These are phyloP conservation scores for Calonectria montana DNA, from an alignment of 2,329 filamentous ascomycete genomes.

Conservation along the genomic window DNA sequence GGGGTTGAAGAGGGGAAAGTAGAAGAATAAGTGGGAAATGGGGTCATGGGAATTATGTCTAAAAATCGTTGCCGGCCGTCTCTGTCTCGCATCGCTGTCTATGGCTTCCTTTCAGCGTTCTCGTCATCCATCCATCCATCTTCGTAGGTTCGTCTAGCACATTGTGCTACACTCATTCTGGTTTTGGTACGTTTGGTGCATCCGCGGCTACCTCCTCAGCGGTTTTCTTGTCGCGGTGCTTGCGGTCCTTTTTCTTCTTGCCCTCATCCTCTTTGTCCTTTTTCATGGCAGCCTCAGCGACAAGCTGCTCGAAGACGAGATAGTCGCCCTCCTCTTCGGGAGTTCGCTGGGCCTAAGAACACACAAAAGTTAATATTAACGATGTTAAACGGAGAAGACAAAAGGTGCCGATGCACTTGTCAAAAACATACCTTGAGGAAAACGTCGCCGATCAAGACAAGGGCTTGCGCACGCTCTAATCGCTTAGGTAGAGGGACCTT, in stretches of 20 bases:
- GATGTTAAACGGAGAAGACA: conserved; percentile 18
- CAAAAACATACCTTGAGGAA: conserved; percentile 78
- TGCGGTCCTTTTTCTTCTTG: conserved; percentile 68
- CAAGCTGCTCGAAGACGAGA: conserved; percentile 98
- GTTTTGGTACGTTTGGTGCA: conserved; percentile 37
- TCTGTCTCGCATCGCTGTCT: conserved; percentile 29
- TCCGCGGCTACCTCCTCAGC: conserved; percentile 42
- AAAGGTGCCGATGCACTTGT: background rate
- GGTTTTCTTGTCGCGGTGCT: conserved; percentile 50
- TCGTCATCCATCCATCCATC: conserved; percentile 14
- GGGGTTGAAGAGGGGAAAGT: conserved; percentile 8
- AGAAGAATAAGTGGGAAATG: conserved; percentile 29
- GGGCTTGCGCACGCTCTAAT: conserved; percentile 88
- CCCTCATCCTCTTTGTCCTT: conserved; percentile 87
- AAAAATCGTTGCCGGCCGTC: conserved; percentile 40
- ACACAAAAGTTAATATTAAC: conserved; percentile 12
- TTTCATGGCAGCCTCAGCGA: conserved; percentile 95
- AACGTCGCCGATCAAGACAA: conserved; percentile 89
- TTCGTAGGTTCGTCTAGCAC: background rate
- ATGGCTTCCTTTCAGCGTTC: conserved; percentile 18
- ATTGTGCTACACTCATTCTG: background rate
- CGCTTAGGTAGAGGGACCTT: conserved; percentile 86
- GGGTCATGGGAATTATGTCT: conserved; percentile 43
- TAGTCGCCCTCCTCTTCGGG: conserved; percentile 98
- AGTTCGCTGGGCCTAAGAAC: conserved; percentile 80